Evolutionary conservation across 371 early-diverging fungal species (phyloP).

Genomic region (Zychaea mexicana): DNA sequence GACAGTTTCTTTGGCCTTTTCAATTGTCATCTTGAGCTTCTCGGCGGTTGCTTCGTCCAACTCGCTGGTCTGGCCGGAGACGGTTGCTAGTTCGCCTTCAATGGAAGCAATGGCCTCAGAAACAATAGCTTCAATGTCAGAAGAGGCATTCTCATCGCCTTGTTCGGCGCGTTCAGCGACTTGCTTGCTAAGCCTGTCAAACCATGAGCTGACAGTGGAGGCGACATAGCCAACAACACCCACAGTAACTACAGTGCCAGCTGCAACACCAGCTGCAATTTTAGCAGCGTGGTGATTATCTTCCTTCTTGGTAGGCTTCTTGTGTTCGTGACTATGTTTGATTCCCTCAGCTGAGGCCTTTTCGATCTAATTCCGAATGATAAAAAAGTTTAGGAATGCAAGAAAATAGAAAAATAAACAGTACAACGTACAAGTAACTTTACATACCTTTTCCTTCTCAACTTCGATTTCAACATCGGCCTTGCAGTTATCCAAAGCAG

Average conservation of each 20-base stretch:
- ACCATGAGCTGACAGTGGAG: conserved; percentile 33
- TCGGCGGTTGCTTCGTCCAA: neutral
- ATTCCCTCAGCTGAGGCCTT: neutral
- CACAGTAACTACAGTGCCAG: conserved; percentile 17
- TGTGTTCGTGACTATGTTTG: neutral
- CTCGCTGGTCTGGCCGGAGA: neutral
- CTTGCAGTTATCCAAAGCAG: neutral
- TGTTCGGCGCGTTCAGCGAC: conserved; percentile 32
- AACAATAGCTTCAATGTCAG: conserved; percentile 39
- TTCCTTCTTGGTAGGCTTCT: neutral
- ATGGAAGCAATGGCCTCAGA: conserved; percentile 21
- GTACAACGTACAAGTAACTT: no score
- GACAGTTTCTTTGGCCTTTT: conserved; percentile 7
- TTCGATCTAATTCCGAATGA: neutral
- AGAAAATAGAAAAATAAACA: no score
- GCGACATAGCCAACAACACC: conserved; percentile 23
- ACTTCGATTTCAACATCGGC: neutral
- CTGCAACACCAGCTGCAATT: neutral
- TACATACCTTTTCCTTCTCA: neutral
- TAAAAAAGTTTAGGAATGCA: no score
- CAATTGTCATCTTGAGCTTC: conserved; percentile 6
- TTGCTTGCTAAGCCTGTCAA: conserved; percentile 25
- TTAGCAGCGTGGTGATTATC: neutral
- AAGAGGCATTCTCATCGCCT: conserved; percentile 25
- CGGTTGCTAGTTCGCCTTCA: neutral